phyloP scores from a whole-genome alignment of 129 eudicot genomes.

The Calendula officinalis region DNA sequence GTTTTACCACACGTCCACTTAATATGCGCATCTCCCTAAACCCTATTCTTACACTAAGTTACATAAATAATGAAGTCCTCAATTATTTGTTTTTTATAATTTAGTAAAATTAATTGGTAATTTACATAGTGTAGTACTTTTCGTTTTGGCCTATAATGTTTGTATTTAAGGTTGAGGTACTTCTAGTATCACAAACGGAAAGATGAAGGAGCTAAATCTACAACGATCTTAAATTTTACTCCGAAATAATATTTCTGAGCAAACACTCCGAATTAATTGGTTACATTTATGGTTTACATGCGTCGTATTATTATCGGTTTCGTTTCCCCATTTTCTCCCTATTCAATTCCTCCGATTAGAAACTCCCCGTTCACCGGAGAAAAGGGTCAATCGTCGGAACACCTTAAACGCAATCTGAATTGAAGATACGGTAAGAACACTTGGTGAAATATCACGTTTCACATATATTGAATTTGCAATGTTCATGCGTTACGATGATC shows the following conservation, averaged over 20 bases:
- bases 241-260: no score
- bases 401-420: conserved; percentile 21
- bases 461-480: not conserved
- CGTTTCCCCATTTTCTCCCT: conserved; percentile 29
- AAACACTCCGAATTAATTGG: conserved; percentile 24
- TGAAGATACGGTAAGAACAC: conserved; percentile 28
- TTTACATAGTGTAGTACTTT: no score
- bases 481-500: conserved; percentile 15
- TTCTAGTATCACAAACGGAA: not conserved
- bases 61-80: no score
- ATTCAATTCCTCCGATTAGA: conserved; percentile 2
- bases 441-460: conserved; percentile 1
- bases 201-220: conserved; percentile 15
- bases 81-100: no score
- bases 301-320: conserved; percentile 24
- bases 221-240: not conserved
- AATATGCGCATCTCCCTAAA: no score
- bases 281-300: conserved; percentile 35
- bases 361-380: conserved; percentile 12
- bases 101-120: no score
- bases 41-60: no score
- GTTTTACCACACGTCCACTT: no score
- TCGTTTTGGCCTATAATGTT: conserved; percentile 1
- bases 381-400: conserved; percentile 24
- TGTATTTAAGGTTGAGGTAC: conserved; percentile 14